A percentile compares a stretch with the other conserved stretches of the same genome.
Conservation (phyloP, 225 moss, liverwort and hornwort genomes). For the Sphagnum tenellum region DNA sequence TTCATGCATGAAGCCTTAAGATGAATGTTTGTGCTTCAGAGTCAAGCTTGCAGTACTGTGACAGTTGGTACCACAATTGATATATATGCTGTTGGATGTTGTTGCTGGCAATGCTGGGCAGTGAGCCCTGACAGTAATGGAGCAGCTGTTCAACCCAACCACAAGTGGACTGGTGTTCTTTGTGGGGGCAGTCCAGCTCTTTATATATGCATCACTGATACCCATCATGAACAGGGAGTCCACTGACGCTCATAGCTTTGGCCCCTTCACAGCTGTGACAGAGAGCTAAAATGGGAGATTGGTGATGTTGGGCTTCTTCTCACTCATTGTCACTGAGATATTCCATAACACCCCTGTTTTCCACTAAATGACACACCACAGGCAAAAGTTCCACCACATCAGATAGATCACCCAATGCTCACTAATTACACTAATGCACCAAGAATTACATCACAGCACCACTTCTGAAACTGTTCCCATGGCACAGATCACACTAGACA, state of each 20-base stretch:
- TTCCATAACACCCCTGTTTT: slow-evolving; percentile 1
- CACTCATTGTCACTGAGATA: slow-evolving; percentile 2
- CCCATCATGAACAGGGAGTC: slow-evolving; percentile 13
- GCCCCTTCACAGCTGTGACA: slow-evolving; percentile 10
- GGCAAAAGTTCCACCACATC: too few species aligned
- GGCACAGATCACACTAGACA: too few species aligned
- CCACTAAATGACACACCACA: slow-evolving; percentile 6
- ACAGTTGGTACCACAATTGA: background rate
- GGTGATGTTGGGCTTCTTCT: slow-evolving; percentile 11
- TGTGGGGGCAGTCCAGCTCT: slow-evolving; percentile 8
- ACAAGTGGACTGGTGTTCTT: slow-evolving; percentile 10
- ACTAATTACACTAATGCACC: too few species aligned
- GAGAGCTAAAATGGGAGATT: slow-evolving; percentile 14
- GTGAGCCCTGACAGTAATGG: slow-evolving; percentile 3
- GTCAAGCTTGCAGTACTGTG: too few species aligned
- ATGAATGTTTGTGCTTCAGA: too few species aligned
- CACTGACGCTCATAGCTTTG: slow-evolving; percentile 5
- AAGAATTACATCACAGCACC: too few species aligned
- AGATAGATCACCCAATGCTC: too few species aligned
- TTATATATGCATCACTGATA: slow-evolving; percentile 11
- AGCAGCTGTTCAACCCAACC: slow-evolving; percentile 7
- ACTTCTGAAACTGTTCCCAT: too few species aligned
- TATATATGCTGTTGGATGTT: slow-evolving; percentile 5
- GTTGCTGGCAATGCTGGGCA: slow-evolving; percentile 2
- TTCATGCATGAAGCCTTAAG: too few species aligned